A percentile compares a stretch with the other conserved stretches of the same genome.
phyloP scores from a whole-genome alignment of 2,329 filamentous ascomycete species.

The Metarhizium brunneum region DNA sequence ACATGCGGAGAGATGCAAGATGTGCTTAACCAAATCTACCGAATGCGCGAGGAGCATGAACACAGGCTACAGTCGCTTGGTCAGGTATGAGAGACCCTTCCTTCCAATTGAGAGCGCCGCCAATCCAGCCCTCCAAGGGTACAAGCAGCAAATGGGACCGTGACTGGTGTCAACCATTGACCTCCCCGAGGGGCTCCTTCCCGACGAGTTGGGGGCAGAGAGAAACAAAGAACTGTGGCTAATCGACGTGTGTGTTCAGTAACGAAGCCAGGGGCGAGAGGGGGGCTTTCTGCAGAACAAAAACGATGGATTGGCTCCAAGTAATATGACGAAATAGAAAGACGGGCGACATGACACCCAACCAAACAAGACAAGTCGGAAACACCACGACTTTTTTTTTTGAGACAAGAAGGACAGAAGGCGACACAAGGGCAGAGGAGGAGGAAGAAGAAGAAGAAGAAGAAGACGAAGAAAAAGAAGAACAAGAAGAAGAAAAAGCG shows the following conservation, averaged over 20 bases:
- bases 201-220: conserved; percentile 9
- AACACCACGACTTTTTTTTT: not conserved
- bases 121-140: not conserved
- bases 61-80: conserved; percentile 24
- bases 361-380: not conserved
- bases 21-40: conserved; percentile 50
- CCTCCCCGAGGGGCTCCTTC: conserved; percentile 1
- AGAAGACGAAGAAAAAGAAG: too few relatives aligned
- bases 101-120: conserved; percentile 7
- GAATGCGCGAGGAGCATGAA: conserved; percentile 33
- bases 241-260: conserved; percentile 10
- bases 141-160: not conserved
- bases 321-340: conserved; percentile 1
- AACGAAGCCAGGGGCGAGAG: conserved; percentile 2
- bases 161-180: not conserved
- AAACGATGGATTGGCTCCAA: not conserved
- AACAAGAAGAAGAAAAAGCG: not conserved
- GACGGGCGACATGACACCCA: not conserved
- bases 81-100: conserved; percentile 14
- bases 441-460: not conserved
- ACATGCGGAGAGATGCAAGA: conserved; percentile 61
- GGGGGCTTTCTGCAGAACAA: conserved; percentile 9
- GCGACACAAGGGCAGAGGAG: too few relatives aligned
- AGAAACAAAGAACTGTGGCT: conserved; percentile 9
- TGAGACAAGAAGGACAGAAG: too few relatives aligned